phyloP scores from a whole-genome alignment of 768 basidiomycete genomes.

The Boletus eberwhitei region DNA sequence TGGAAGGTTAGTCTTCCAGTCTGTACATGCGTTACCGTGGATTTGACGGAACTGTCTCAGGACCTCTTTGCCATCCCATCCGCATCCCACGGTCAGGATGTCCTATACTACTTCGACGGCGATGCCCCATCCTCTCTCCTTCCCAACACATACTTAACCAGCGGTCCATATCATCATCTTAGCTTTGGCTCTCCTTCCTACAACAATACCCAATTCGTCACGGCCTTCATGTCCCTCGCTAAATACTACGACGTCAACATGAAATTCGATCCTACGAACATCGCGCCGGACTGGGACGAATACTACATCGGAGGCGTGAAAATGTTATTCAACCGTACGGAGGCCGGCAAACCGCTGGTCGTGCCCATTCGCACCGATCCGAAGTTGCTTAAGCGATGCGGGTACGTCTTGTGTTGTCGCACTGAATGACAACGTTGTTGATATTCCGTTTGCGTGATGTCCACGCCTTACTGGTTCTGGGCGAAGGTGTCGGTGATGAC shows the following conservation, averaged over 20 bases:
- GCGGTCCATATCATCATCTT: no score
- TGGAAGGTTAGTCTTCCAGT: constrained; percentile 32
- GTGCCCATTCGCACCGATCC: constrained; percentile 2
- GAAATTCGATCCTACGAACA: constrained; percentile 13
- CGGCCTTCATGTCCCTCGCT: constrained; percentile 26
- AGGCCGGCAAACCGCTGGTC: constrained; percentile 1
- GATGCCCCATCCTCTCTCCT: not conserved
- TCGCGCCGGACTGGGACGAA: constrained; percentile 15
- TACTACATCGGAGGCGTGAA: constrained; percentile 6
- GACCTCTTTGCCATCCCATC: constrained; percentile 32
- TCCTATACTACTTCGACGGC: constrained; percentile 40
- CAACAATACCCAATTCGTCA: constrained; percentile 29
- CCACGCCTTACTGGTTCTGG: constrained; percentile 13
- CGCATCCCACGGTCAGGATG: constrained; percentile 31
- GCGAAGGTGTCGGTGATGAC: constrained; percentile 3
- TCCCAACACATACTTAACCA: no score
- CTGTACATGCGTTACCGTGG: not conserved
- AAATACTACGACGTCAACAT: constrained; percentile 23
- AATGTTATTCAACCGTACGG: constrained; percentile 17
- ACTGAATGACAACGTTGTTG: no score
- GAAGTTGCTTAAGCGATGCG: constrained; percentile 3
- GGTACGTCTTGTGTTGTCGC: not conserved
- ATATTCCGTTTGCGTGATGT: no score
- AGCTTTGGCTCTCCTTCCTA: no score
- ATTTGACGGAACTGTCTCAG: constrained; percentile 7